A percentile compares a stretch with the other conserved stretches of the same genome.
These are phyloP conservation scores for Chlorella vulgaris DNA, from an alignment of 139 green algal species.

Conservation along the genomic window DNA sequence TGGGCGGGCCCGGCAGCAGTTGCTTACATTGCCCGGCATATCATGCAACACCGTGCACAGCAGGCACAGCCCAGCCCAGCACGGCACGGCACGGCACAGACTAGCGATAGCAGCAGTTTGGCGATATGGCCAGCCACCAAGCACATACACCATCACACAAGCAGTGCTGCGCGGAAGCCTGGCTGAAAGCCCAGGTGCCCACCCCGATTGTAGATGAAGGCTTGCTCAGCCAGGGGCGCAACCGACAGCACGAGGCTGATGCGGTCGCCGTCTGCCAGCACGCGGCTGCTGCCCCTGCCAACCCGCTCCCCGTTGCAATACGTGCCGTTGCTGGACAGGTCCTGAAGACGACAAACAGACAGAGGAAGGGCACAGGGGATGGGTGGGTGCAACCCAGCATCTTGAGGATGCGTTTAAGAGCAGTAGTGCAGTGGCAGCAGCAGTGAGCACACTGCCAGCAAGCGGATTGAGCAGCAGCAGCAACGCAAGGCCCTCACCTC, in stretches of 20 bases:
- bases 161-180: not conserved
- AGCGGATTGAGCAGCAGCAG: too few species aligned
- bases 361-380: not conserved
- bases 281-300: conserved; percentile 8
- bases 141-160: not conserved
- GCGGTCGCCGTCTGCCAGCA: conserved; percentile 54
- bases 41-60: not conserved
- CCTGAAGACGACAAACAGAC: conserved; percentile 34
- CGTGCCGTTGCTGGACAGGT: conserved; percentile 70
- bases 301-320: conserved; percentile 62
- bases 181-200: not conserved
- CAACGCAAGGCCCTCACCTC: conserved; percentile 33
- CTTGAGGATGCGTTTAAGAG: too few species aligned
- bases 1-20: not conserved
- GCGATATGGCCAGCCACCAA: not conserved
- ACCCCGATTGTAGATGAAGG: conserved; percentile 44
- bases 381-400: too few species aligned
- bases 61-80: not conserved
- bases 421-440: too few species aligned
- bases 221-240: conserved; percentile 65
- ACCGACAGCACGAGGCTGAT: conserved; percentile 69
- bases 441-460: too few species aligned
- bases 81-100: too few species aligned
- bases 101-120: too few species aligned
- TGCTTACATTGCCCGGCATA: not conserved